Evolutionary conservation across 148 eudicot species (phyloP).

Genomic region (Fallopia convolvulus): DNA sequence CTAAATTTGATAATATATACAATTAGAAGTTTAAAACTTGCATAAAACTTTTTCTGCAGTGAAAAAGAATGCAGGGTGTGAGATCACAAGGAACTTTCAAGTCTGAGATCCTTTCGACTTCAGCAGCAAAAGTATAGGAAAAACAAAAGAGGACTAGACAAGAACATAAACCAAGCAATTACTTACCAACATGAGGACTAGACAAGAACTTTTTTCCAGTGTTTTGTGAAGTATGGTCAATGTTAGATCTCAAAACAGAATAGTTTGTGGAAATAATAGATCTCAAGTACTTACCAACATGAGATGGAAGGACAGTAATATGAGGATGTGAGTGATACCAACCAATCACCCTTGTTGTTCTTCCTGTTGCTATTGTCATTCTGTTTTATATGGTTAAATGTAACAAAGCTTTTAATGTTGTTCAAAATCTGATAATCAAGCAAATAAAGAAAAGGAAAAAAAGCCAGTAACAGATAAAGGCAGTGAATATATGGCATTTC

Average conservation of each 20-base stretch:
- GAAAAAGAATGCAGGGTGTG: conserved; percentile 5
- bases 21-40: not conserved
- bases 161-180: not conserved
- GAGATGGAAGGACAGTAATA: conserved; percentile 98
- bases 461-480: not conserved
- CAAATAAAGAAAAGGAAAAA: not conserved
- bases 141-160: not conserved
- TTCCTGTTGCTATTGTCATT: conserved; percentile 76
- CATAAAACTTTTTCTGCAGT: not conserved
- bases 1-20: not conserved
- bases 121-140: not conserved
- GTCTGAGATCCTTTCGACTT: not conserved
- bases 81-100: not conserved
- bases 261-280: not conserved
- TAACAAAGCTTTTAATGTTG: conserved; percentile 18
- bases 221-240: not conserved
- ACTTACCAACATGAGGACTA: no score
- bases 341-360: conserved; percentile 96
- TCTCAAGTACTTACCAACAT: conserved; percentile 65
- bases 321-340: conserved; percentile 99
- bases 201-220: no score
- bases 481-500: not conserved
- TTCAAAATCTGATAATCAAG: conserved; percentile 8
- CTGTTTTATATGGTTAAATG: conserved; percentile 75
- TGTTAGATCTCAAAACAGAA: not conserved